A percentile compares a stretch with the other conserved stretches of the same genome.
Conservation (phyloP, 805 yeast species). For the Saccharomycopsis sp. region DNA sequence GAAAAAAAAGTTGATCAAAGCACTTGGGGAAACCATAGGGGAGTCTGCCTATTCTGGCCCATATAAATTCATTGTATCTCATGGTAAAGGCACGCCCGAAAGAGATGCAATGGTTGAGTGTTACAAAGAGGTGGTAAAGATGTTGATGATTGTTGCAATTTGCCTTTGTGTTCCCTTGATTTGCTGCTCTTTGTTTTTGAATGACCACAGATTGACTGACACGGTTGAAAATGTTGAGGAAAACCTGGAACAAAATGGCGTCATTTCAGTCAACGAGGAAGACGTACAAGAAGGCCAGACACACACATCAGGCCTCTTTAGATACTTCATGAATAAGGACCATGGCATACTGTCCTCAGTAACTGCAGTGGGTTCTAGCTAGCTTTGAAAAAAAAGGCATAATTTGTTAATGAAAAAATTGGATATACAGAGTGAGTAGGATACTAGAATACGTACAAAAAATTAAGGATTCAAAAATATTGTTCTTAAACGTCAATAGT, state of each 20-base stretch:
- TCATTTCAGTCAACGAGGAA: too few species aligned
- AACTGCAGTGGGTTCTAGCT: too few species aligned
- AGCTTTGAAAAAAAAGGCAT: too few species aligned
- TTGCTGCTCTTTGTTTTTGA: conserved; percentile 37
- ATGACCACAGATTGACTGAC: conserved; percentile 38
- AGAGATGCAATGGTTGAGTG: conserved; percentile 46
- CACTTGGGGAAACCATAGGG: conserved; percentile 27
- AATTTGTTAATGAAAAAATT: too few species aligned
- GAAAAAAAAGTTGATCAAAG: conserved; percentile 34
- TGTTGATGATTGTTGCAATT: conserved; percentile 45
- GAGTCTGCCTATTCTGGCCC: conserved; percentile 43
- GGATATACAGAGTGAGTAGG: too few species aligned
- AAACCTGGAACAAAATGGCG: neutral
- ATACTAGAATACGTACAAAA: too few species aligned
- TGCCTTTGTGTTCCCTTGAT: conserved; percentile 48
- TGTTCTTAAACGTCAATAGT: too few species aligned
- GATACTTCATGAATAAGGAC: too few species aligned
- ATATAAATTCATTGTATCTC: conserved; percentile 34
- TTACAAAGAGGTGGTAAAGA: conserved; percentile 46
- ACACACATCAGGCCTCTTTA: too few species aligned
- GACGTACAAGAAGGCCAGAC: too few species aligned
- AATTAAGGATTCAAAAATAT: too few species aligned
- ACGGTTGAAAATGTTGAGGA: neutral
- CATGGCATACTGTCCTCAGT: too few species aligned
- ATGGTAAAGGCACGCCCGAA: conserved; percentile 52